A percentile compares a stretch with the other conserved stretches of the same genome.
Evolutionary conservation across 768 basidiomycete genomes (phyloP).

Genomic region (Lyophyllum atratum): DNA sequence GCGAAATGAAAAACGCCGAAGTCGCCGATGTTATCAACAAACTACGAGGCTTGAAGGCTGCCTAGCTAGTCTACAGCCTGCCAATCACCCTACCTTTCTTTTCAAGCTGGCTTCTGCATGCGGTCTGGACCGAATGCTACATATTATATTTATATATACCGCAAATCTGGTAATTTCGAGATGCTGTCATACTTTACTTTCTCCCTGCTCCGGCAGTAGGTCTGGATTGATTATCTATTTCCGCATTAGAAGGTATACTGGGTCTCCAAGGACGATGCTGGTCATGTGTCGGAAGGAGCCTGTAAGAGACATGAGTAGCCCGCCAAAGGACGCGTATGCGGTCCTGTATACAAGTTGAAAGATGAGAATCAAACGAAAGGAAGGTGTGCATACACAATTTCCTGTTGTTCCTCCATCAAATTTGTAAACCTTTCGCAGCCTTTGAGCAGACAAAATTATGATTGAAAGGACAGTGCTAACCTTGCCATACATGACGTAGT

Average conservation of each 20-base stretch:
- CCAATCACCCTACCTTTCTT: background rate
- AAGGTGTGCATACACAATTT: conserved; percentile 71
- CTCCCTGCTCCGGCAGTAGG: background rate
- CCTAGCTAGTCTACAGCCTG: conserved; percentile 4
- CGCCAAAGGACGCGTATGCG: conserved; percentile 95
- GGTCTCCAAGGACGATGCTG: conserved; percentile 89
- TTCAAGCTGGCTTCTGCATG: conserved; percentile 4
- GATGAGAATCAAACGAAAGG: conserved; percentile 1
- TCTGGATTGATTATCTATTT: conserved; percentile 42
- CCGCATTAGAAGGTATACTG: conserved; percentile 86
- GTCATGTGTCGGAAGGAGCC: conserved; percentile 93
- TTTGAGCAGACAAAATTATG: background rate
- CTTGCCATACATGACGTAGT: conserved; percentile 99
- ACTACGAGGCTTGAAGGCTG: conserved; percentile 43
- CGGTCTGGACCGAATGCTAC: conserved; percentile 7
- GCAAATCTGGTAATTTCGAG: conserved; percentile 12
- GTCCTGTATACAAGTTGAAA: conserved; percentile 53
- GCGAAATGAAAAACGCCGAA: conserved; percentile 34
- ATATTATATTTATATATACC: conserved; percentile 15
- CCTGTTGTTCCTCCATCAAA: conserved; percentile 85
- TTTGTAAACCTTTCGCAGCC: conserved; percentile 77
- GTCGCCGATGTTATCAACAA: conserved; percentile 44
- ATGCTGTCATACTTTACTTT: conserved; percentile 8
- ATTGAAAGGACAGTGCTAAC: conserved; percentile 39
- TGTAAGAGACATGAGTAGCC: conserved; percentile 89